phyloP scores from a whole-genome alignment of 2,329 filamentous ascomycete species.

The Hypoxylon sp. region DNA sequence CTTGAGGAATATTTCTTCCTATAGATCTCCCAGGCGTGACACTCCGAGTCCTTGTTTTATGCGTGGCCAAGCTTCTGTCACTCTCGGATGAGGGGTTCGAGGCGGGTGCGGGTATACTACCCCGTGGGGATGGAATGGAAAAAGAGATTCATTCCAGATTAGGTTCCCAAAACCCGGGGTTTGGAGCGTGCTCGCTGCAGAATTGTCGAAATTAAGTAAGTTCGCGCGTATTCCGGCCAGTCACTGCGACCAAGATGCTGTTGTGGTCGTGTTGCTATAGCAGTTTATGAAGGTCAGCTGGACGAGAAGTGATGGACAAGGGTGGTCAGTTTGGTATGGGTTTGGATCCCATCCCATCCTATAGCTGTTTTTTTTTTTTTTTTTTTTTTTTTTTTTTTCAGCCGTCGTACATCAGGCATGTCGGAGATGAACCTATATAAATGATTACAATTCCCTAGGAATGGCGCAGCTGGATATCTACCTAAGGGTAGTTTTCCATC shows the following conservation, averaged over 20 bases:
- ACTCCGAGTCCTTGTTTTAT: slow-evolving; percentile 26
- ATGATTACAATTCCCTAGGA: slow-evolving; percentile 5
- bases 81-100: slow-evolving; percentile 14
- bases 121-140: slow-evolving; percentile 19
- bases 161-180: slow-evolving; percentile 21
- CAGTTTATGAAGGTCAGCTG: slow-evolving; percentile 36
- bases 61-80: slow-evolving; percentile 21
- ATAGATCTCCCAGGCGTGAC: slow-evolving; percentile 17
- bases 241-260: slow-evolving; percentile 9
- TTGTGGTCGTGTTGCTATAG: slow-evolving; percentile 1
- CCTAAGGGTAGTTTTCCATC: too few relatives aligned
- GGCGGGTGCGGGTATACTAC: slow-evolving; percentile 19
- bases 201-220: slow-evolving; percentile 24
- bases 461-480: too few relatives aligned
- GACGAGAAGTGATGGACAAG: slow-evolving; percentile 5
- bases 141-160: slow-evolving; percentile 28
- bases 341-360: not conserved
- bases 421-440: slow-evolving; percentile 26
- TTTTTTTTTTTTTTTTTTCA: too few relatives aligned
- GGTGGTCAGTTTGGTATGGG: not conserved
- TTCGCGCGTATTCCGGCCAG: slow-evolving; percentile 10
- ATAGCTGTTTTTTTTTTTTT: slow-evolving; percentile 9
- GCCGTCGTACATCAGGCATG: slow-evolving; percentile 1
- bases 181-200: slow-evolving; percentile 19
- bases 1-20: not conserved